A percentile compares a stretch with the other conserved stretches of the same genome.
phyloP scores from a whole-genome alignment of 805 yeast genomes.

The Candida sithepensis region DNA sequence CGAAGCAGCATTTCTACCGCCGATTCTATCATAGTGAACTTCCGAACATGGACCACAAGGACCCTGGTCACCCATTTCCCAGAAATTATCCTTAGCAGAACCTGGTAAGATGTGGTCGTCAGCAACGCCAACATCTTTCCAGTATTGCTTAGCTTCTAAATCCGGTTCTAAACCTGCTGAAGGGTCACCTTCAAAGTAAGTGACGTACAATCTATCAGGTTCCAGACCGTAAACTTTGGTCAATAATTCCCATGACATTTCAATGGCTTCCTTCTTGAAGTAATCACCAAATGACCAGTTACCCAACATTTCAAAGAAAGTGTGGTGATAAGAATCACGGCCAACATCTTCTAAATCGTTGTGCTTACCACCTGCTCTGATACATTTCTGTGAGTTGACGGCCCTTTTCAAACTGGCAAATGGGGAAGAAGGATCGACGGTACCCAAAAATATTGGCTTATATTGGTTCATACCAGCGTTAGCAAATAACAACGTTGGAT shows the following conservation, averaged over 20 bases:
- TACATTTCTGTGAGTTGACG: constrained; percentile 94
- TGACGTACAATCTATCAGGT: constrained; percentile 80
- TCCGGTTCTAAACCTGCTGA: constrained; percentile 84
- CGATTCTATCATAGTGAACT: constrained; percentile 95
- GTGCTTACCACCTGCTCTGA: constrained; percentile 99
- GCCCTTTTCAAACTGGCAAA: constrained; percentile 84
- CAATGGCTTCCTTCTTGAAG: constrained; percentile 91
- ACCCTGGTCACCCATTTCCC: constrained; percentile 99
- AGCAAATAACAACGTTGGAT: constrained; percentile 93
- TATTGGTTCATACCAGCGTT: constrained; percentile 99
- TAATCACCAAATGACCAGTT: constrained; percentile 99
- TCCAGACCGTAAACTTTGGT: constrained; percentile 81
- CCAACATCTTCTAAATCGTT: constrained; percentile 98
- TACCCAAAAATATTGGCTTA: constrained; percentile 95
- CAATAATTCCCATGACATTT: constrained; percentile 86
- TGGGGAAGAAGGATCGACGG: constrained; percentile 92
- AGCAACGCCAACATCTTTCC: constrained; percentile 85
- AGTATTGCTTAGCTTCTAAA: constrained; percentile 82
- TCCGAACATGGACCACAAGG: constrained; percentile 99
- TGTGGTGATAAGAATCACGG: constrained; percentile 95
- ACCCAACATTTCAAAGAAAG: constrained; percentile 98
- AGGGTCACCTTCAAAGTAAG: constrained; percentile 94
- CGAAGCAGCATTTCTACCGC: constrained; percentile 91
- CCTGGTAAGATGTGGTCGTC: constrained; percentile 95
- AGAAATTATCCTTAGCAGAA: constrained; percentile 84